phyloP scores from a whole-genome alignment of 139 green algal species.

The Chloropicon primus region DNA sequence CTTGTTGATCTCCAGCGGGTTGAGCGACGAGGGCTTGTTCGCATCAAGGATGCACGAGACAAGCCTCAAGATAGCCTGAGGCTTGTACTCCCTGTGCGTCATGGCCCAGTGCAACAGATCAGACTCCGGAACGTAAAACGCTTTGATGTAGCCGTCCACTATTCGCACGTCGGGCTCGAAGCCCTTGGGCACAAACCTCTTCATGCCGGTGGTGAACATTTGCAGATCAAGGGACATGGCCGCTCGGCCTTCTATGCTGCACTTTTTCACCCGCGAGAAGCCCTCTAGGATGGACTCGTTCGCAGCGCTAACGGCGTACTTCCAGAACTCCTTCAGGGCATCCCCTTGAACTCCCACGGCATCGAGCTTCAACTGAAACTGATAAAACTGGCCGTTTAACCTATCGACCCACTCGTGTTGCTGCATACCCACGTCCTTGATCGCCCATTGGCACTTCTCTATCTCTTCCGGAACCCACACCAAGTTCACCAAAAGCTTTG shows the following conservation, averaged over 20 bases:
- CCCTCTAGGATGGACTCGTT: slow-evolving; percentile 38
- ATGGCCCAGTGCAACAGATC: slow-evolving; percentile 44
- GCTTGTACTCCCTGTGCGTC: slow-evolving; percentile 42
- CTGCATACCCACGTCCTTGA: slow-evolving; percentile 16
- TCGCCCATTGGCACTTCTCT: slow-evolving; percentile 12
- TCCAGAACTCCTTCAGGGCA: slow-evolving; percentile 33
- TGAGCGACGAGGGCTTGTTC: background rate
- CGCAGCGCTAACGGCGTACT: slow-evolving; percentile 21
- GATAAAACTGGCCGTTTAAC: slow-evolving; percentile 9
- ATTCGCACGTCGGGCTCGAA: slow-evolving; percentile 14
- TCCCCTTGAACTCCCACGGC: slow-evolving; percentile 16
- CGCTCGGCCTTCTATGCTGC: slow-evolving; percentile 45
- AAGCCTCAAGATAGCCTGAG: background rate
- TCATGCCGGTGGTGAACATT: slow-evolving; percentile 18
- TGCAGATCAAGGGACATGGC: slow-evolving; percentile 47
- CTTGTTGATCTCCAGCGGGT: background rate
- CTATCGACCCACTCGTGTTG: slow-evolving; percentile 21
- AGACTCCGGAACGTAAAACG: slow-evolving; percentile 35
- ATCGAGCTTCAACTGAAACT: slow-evolving; percentile 10
- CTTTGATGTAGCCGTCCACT: slow-evolving; percentile 55
- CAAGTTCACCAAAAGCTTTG: slow-evolving; percentile 15
- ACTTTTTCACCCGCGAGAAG: slow-evolving; percentile 29
- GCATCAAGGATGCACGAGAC: background rate
- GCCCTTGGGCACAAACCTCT: slow-evolving; percentile 8
- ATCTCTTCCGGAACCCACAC: slow-evolving; percentile 15